These are phyloP conservation scores for Microbotryum intermedium DNA, from an alignment of 1,284 basidiomycete genomes.

Conservation along the genomic window DNA sequence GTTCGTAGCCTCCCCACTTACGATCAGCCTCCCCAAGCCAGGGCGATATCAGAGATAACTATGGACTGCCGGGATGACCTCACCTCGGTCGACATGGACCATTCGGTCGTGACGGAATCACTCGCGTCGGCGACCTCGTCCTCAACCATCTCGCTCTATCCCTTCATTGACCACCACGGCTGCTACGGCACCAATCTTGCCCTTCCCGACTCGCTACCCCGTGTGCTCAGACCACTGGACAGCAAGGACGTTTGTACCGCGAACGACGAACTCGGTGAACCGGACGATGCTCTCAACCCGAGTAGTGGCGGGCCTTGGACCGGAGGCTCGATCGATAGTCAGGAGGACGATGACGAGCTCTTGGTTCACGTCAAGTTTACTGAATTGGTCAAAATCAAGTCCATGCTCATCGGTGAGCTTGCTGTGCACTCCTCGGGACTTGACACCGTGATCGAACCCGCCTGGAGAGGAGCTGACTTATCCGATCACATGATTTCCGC, in stretches of 20 bases:
- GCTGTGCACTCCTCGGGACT: conserved; percentile 3
- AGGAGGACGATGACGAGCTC: conserved; percentile 45
- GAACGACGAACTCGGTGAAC: conserved; percentile 63
- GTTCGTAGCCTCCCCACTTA: too few relatives aligned
- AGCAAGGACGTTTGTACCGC: conserved; percentile 65
- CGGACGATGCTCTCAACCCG: conserved; percentile 55
- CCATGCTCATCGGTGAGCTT: conserved; percentile 54
- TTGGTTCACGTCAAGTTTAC: conserved; percentile 61
- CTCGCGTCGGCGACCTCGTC: conserved; percentile 9
- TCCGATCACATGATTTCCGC: conserved; percentile 43
- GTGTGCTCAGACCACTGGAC: conserved; percentile 24
- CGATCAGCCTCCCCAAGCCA: too few relatives aligned
- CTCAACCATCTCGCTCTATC: conserved; percentile 20
- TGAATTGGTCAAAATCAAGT: conserved; percentile 63
- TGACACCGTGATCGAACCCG: background rate
- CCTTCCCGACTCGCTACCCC: background rate
- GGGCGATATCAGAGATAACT: too few relatives aligned
- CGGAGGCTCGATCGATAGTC: conserved; percentile 32
- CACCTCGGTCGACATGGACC: conserved; percentile 20
- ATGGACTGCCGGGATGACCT: conserved; percentile 27
- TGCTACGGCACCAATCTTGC: conserved; percentile 19
- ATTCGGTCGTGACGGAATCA: background rate
- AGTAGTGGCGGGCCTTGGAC: conserved; percentile 53
- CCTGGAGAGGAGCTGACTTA: background rate
- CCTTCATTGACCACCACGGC: conserved; percentile 14